Conservation (phyloP, 495 filamentous ascomycete genomes). For the Neurospora sublineolata region DNA sequence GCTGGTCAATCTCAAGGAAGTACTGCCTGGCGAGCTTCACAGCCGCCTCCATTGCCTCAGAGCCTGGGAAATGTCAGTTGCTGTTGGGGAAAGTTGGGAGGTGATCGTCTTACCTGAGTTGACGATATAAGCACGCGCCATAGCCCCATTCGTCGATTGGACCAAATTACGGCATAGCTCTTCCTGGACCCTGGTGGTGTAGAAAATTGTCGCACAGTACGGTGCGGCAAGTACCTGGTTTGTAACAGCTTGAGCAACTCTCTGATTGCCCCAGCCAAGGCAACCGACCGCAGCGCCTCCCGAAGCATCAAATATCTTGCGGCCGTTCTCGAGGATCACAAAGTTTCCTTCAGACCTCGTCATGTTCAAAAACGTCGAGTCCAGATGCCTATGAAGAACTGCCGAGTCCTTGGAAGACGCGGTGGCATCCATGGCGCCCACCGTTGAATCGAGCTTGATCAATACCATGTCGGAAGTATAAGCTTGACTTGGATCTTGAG, state of each 20-base stretch:
- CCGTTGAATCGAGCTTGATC: conserved; percentile 4
- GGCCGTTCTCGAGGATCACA: conserved; percentile 43
- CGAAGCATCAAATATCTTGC: conserved; percentile 51
- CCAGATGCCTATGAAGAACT: conserved; percentile 26
- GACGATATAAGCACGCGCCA: conserved; percentile 37
- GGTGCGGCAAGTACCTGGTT: conserved; percentile 28
- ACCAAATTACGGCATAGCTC: conserved; percentile 32
- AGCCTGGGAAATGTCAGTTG: conserved; percentile 26
- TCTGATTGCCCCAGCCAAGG: conserved; percentile 36
- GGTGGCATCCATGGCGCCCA: not conserved
- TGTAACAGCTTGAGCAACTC: conserved; percentile 33
- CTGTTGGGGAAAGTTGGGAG: conserved; percentile 9
- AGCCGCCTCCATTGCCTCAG: conserved; percentile 29
- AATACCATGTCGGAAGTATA: conserved; percentile 12
- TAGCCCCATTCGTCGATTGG: conserved; percentile 32
- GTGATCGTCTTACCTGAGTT: conserved; percentile 45
- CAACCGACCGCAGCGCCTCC: conserved; percentile 44
- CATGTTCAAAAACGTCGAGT: conserved; percentile 13
- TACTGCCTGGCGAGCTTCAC: conserved; percentile 61
- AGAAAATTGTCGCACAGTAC: conserved; percentile 37
- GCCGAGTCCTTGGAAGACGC: conserved; percentile 14
- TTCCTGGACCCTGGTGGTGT: conserved; percentile 28
- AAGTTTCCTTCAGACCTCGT: conserved; percentile 25
- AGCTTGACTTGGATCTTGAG: not conserved
- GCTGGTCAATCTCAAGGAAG: conserved; percentile 40